phyloP scores from a whole-genome alignment of 495 filamentous ascomycete species.

The Penicillium pancosmium region DNA sequence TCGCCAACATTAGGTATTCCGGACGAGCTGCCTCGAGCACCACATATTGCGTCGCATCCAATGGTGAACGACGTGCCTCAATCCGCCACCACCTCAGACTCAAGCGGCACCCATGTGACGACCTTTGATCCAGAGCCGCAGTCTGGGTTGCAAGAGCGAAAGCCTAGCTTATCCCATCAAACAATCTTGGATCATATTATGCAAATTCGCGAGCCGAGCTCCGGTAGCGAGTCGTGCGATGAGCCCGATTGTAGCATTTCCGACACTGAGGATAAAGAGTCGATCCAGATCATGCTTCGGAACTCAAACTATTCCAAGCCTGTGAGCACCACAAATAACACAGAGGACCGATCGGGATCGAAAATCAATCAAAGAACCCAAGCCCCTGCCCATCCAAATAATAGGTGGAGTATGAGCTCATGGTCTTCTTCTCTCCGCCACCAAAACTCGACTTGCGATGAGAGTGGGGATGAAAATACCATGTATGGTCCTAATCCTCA shows the following conservation, averaged over 20 bases:
- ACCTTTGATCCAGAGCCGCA: constrained; percentile 74
- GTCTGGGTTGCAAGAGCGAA: constrained; percentile 52
- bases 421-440: constrained; percentile 55
- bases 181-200: constrained; percentile 55
- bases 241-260: constrained; percentile 56
- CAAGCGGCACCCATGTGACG: constrained; percentile 63
- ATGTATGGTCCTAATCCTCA: constrained; percentile 20
- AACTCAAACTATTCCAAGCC: constrained; percentile 45
- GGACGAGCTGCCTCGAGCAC: constrained; percentile 51
- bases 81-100: constrained; percentile 43
- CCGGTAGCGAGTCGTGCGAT: constrained; percentile 50
- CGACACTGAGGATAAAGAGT: constrained; percentile 57
- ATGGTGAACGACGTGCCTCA: constrained; percentile 47
- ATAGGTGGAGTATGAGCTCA: constrained; percentile 55
- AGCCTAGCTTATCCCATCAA: constrained; percentile 39
- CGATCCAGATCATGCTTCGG: constrained; percentile 63
- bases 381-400: constrained; percentile 27
- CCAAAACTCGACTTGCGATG: constrained; percentile 42
- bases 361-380: not conserved
- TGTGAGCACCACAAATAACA: constrained; percentile 33
- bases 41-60: constrained; percentile 26
- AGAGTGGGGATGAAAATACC: constrained; percentile 38
- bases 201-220: constrained; percentile 52
- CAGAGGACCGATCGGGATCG: constrained; percentile 27
- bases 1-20: constrained; percentile 74